Conservation (phyloP, 331 rosid species). For the Malus hybrid region DNA sequence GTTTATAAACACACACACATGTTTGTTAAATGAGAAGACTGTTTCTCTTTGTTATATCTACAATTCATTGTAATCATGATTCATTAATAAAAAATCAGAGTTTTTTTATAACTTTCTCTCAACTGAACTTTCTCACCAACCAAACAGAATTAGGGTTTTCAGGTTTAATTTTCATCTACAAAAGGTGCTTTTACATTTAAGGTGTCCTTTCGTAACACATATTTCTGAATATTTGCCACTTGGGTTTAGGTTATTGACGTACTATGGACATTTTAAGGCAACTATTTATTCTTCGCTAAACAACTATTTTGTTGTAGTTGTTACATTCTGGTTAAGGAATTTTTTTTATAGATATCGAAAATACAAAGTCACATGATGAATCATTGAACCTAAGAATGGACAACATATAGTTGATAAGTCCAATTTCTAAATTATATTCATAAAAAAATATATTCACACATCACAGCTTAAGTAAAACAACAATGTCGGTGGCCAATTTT, state of each 20-base stretch:
- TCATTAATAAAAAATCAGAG: background rate
- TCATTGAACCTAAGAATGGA: too few species aligned
- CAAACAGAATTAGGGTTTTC: background rate
- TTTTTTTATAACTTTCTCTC: background rate
- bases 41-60: background rate
- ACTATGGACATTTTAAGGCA: background rate
- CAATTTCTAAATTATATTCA: too few species aligned
- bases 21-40: background rate
- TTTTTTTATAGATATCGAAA: too few species aligned
- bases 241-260: background rate
- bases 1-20: too few species aligned
- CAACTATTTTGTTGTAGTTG: too few species aligned
- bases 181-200: background rate
- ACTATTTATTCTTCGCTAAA: background rate
- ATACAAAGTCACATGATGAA: too few species aligned
- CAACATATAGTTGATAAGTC: too few species aligned
- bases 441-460: background rate
- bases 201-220: background rate
- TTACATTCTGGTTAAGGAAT: background rate
- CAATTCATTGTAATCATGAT: background rate
- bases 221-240: background rate
- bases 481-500: background rate
- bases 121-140: background rate
- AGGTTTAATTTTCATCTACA: background rate
- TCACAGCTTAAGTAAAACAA: too few species aligned